Conservation (phyloP, 2,329 filamentous ascomycete species). For the Ascochyta pisi region DNA sequence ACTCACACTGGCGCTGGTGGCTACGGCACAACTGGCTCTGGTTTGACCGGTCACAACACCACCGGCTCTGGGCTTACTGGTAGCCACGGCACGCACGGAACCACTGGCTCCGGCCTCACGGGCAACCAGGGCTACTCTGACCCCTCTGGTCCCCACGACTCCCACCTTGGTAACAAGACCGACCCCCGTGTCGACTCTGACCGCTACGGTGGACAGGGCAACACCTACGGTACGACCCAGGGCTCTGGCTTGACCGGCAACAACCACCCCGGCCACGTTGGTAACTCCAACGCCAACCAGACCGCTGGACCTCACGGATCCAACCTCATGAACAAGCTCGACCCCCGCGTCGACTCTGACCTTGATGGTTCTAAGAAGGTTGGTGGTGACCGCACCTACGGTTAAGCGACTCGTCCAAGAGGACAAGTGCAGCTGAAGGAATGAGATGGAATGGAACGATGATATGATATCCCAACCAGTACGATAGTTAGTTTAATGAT, state of each 20-base stretch:
- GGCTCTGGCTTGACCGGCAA: constrained; percentile 18
- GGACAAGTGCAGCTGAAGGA: constrained; percentile 14
- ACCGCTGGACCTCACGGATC: constrained; percentile 48
- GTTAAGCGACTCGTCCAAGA: constrained; percentile 17
- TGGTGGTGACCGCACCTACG: constrained; percentile 38
- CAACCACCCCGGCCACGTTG: constrained; percentile 22
- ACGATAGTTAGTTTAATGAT: constrained; percentile 15
- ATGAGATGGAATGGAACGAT: constrained; percentile 11
- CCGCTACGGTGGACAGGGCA: constrained; percentile 31
- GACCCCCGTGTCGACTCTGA: constrained; percentile 44
- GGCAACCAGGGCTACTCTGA: constrained; percentile 22
- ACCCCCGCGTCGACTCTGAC: constrained; percentile 48
- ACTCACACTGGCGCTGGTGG: not conserved
- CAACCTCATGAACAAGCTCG: constrained; percentile 45
- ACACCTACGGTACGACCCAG: constrained; percentile 22
- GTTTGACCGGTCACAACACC: constrained; percentile 14
- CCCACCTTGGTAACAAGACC: constrained; percentile 33
- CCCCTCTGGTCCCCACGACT: constrained; percentile 41
- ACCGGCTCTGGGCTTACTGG: constrained; percentile 19
- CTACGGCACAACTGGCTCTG: constrained; percentile 16
- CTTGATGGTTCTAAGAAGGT: constrained; percentile 42
- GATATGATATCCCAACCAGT: constrained; percentile 20
- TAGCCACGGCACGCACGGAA: constrained; percentile 9
- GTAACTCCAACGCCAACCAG: constrained; percentile 31
- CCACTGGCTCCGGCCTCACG: constrained; percentile 8